Evolutionary conservation across 2,329 filamentous ascomycete genomes (phyloP), one percentile per base, ranked within the genome.

Genomic region (Fusarium algeriense): DNA sequence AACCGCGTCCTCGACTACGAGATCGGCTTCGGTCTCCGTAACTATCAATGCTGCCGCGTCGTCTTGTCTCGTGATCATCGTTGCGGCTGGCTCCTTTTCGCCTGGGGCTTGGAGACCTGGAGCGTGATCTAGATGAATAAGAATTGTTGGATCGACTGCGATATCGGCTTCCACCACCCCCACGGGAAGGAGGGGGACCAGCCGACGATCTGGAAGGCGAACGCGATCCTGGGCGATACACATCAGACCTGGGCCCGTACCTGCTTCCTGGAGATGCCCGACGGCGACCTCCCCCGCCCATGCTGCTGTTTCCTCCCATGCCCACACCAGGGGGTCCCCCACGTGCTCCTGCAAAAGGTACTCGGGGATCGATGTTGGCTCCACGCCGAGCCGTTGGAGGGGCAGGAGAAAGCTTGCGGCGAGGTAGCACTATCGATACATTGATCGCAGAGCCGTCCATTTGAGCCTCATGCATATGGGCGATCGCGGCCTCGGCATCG

Each of bases 401-500:
- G 48, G 92, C 90, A 20, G 90, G 90, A 10, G 93, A 95, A 77
- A 97, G 93, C 75, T 94, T 93, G 76, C 92, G 90, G 53, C 92
- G 89, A 1, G 94, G 94, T 38, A 97, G 85, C 30, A 97, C 93
- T 73, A 98, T 96, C 46, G 93, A 96, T 52, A 98, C 95, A 77
- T 92, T 92, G 77, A 98, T 91, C 41, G 90, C 86, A 26, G 91
- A 89, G 55, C 94, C 94, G 80, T 98, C 95, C 32, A 97, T 84
- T 78, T 97, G 93, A n/a, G 93, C 94, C 83, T 99, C 96, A 81
- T 99, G 96, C 96, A 99, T 98, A 79, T 97, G 93, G 20, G 95
- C 90, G 75, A 98, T 97, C 32, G 96, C 96, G 17, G 90, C 86
- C 81, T 98, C 94, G 28, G 96, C 95, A 70, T 95, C 92, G 53